phyloP scores from a whole-genome alignment of 768 basidiomycete genomes.

The Suillus variegatus region DNA sequence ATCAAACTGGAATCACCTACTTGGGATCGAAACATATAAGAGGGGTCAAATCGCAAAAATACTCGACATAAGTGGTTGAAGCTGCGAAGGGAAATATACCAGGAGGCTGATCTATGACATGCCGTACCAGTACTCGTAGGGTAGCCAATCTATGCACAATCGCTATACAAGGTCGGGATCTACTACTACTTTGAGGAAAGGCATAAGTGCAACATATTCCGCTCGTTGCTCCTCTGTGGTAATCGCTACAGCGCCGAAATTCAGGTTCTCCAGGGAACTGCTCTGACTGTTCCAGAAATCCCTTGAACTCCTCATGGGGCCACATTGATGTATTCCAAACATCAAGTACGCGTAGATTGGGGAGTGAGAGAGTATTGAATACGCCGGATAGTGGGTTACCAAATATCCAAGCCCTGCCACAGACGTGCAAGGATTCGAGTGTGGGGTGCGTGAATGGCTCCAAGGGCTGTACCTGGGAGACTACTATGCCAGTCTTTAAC shows the following conservation, averaged over 20 bases:
- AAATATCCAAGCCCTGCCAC: background rate
- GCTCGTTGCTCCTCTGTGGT: conserved; percentile 16
- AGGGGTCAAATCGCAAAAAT: too few relatives aligned
- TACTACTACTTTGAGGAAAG: conserved; percentile 15
- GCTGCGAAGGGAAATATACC: too few relatives aligned
- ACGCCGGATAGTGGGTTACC: background rate
- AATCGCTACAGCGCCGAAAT: conserved; percentile 14
- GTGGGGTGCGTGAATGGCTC: too few relatives aligned
- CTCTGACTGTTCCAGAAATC: conserved; percentile 20
- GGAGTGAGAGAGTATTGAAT: conserved; percentile 19
- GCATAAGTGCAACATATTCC: conserved; percentile 16
- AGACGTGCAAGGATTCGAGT: background rate
- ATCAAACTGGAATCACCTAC: too few relatives aligned
- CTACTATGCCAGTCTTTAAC: background rate
- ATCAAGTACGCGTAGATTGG: conserved; percentile 13
- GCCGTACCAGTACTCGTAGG: background rate
- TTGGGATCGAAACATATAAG: too few relatives aligned
- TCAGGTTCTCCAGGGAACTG: conserved; percentile 24
- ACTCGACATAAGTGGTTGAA: too few relatives aligned
- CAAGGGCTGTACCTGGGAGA: background rate
- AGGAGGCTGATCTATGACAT: background rate
- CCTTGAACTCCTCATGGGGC: conserved; percentile 16
- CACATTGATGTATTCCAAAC: conserved; percentile 14
- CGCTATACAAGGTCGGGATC: background rate
- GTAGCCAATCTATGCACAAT: background rate